A percentile compares a stretch with the other conserved stretches of the same genome.
Evolutionary conservation across 2,329 filamentous ascomycete species (phyloP).

Genomic region (Sarocladium strictum): DNA sequence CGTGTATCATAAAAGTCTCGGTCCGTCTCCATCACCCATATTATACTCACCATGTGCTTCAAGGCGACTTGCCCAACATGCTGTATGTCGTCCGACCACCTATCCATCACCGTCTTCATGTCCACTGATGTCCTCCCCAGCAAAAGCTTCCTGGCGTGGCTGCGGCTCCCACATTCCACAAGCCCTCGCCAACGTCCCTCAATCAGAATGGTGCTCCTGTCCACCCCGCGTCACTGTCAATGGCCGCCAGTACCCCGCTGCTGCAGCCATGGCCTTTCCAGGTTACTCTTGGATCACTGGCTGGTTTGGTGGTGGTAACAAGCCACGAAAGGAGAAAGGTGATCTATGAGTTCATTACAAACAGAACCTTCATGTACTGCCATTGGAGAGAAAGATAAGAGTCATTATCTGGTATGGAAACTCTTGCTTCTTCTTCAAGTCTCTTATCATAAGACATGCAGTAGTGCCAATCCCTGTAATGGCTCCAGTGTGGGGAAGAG

Average conservation of each 20-base stretch:
- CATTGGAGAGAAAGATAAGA: neutral
- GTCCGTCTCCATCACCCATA: neutral
- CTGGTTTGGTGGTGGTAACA: neutral
- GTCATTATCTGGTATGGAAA: no score
- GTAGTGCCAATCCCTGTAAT: neutral
- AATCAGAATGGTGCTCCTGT: constrained; percentile 43
- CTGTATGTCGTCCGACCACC: constrained; percentile 24
- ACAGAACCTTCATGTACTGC: neutral
- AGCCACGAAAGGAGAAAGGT: constrained; percentile 7
- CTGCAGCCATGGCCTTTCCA: constrained; percentile 32
- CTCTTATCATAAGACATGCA: neutral
- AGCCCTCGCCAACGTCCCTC: constrained; percentile 36
- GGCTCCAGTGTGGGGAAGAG: neutral
- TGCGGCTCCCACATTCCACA: constrained; percentile 41
- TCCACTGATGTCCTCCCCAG: constrained; percentile 20
- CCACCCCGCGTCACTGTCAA: constrained; percentile 35
- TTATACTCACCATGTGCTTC: constrained; percentile 32
- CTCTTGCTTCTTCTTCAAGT: neutral
- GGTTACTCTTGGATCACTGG: constrained; percentile 32
- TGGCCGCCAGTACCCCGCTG: constrained; percentile 40
- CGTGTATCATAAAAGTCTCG: neutral
- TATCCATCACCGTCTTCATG: neutral
- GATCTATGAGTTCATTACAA: constrained; percentile 13
- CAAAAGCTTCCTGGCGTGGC: constrained; percentile 43
- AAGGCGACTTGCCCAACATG: constrained; percentile 34